phyloP scores from a whole-genome alignment of 2,329 filamentous ascomycete species.

The Fusarium sp. region DNA sequence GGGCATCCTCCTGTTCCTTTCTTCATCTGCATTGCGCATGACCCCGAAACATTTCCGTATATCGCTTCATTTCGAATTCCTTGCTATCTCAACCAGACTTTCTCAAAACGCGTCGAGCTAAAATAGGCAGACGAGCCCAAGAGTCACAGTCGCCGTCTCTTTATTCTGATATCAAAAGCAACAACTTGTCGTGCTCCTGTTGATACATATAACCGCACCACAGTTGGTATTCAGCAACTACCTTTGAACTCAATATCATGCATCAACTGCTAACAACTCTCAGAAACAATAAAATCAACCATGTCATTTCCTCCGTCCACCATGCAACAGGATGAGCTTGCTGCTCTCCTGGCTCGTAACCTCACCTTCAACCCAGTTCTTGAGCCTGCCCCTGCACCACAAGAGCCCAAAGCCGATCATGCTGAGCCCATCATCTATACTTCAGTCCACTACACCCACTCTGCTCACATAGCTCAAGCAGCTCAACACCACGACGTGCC shows the following conservation, averaged over 20 bases:
- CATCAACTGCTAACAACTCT: conserved; percentile 15
- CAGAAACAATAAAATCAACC: conserved; percentile 21
- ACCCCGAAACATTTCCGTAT: conserved; percentile 28
- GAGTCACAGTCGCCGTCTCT: not conserved
- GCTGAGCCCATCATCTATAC: conserved; percentile 69
- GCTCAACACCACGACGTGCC: conserved; percentile 49
- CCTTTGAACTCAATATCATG: not conserved
- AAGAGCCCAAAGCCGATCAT: conserved; percentile 45
- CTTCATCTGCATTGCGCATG: conserved; percentile 25
- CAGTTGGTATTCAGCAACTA: conserved; percentile 22
- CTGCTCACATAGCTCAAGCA: conserved; percentile 62
- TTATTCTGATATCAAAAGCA: not conserved
- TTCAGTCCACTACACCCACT: conserved; percentile 86
- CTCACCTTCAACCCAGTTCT: conserved; percentile 66
- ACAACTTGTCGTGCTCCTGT: not conserved
- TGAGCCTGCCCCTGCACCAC: conserved; percentile 24
- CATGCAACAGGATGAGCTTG: conserved; percentile 81
- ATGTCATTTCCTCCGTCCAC: conserved; percentile 54
- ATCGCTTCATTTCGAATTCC: conserved; percentile 31
- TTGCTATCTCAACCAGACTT: conserved; percentile 26
- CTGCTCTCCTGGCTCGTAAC: conserved; percentile 79
- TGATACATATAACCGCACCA: not conserved
- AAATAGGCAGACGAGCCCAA: not conserved
- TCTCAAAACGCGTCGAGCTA: conserved; percentile 10
- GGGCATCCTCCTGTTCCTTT: conserved; percentile 27